Conservation (phyloP, 805 yeast species). For the Isabelozyma heimii region DNA sequence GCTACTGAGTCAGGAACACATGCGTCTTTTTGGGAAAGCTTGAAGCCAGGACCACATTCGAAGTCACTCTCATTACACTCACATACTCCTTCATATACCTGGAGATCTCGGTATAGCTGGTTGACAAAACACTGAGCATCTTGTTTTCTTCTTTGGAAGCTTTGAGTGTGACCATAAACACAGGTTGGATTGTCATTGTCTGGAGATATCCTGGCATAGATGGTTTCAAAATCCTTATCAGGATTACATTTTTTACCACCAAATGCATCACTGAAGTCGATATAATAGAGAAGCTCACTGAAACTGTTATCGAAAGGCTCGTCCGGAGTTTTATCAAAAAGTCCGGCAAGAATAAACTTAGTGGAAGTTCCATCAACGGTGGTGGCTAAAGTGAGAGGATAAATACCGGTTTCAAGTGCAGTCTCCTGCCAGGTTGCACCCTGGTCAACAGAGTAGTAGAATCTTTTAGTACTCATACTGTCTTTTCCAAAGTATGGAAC, state of each 20-base stretch:
- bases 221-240: slow-evolving; percentile 59
- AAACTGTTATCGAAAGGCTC: slow-evolving; percentile 5
- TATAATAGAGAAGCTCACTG: slow-evolving; percentile 24
- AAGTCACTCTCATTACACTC: slow-evolving; percentile 63
- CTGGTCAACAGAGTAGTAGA: slow-evolving; percentile 64
- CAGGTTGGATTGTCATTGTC: slow-evolving; percentile 44
- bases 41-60: slow-evolving; percentile 62
- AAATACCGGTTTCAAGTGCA: slow-evolving; percentile 43
- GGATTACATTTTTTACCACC: slow-evolving; percentile 42
- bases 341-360: slow-evolving; percentile 53
- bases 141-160: slow-evolving; percentile 60
- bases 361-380: slow-evolving; percentile 70
- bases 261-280: slow-evolving; percentile 62
- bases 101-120: slow-evolving; percentile 45
- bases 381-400: slow-evolving; percentile 47
- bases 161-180: slow-evolving; percentile 66
- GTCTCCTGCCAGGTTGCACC: slow-evolving; percentile 63
- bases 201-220: slow-evolving; percentile 49
- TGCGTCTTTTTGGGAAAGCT: slow-evolving; percentile 26
- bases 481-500: slow-evolving; percentile 37
- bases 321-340: slow-evolving; percentile 12
- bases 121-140: slow-evolving; percentile 63
- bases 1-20: slow-evolving; percentile 44
- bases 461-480: slow-evolving; percentile 27
- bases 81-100: slow-evolving; percentile 54